A percentile compares a stretch with the other conserved stretches of the same genome.
phyloP scores from a whole-genome alignment of 148 eudicot genomes.

The Simmondsia chinensis region DNA sequence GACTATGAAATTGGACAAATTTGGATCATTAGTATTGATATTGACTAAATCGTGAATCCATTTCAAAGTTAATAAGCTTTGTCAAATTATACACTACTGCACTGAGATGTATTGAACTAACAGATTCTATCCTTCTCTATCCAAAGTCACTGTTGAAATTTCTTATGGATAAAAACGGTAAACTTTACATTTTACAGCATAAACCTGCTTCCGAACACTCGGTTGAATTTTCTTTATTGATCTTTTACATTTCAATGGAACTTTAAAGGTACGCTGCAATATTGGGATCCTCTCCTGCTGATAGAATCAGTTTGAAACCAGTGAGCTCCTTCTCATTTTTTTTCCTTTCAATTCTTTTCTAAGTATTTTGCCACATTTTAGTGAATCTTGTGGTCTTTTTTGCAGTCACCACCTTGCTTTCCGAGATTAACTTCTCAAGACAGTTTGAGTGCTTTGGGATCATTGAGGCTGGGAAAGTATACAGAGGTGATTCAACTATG shows the following conservation, averaged over 20 bases:
- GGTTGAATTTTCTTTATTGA: slow-evolving; percentile 1
- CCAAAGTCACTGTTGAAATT: no score
- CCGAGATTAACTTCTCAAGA: slow-evolving; percentile 55
- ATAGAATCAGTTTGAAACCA: slow-evolving; percentile 62
- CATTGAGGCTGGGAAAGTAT: slow-evolving; percentile 74
- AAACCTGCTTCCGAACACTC: not conserved
- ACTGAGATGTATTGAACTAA: no score
- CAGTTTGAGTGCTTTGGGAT: slow-evolving; percentile 32
- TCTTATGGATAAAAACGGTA: no score
- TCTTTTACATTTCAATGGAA: not conserved
- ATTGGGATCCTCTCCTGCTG: slow-evolving; percentile 79
- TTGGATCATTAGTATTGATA: no score
- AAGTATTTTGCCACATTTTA: not conserved
- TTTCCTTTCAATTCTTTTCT: no score
- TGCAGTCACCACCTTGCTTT: slow-evolving; percentile 74
- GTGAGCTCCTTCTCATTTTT: slow-evolving; percentile 26
- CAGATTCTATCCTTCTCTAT: no score
- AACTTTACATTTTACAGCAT: not conserved
- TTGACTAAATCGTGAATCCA: no score
- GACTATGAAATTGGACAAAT: no score
- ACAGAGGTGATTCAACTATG: slow-evolving; percentile 66
- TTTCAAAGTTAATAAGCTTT: no score
- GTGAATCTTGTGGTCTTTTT: slow-evolving; percentile 9
- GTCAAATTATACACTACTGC: no score
- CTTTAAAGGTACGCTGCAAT: slow-evolving; percentile 85